Evolutionary conservation across 2,329 filamentous ascomycete species (phyloP).

Genomic region (Metarhizium brunneum): DNA sequence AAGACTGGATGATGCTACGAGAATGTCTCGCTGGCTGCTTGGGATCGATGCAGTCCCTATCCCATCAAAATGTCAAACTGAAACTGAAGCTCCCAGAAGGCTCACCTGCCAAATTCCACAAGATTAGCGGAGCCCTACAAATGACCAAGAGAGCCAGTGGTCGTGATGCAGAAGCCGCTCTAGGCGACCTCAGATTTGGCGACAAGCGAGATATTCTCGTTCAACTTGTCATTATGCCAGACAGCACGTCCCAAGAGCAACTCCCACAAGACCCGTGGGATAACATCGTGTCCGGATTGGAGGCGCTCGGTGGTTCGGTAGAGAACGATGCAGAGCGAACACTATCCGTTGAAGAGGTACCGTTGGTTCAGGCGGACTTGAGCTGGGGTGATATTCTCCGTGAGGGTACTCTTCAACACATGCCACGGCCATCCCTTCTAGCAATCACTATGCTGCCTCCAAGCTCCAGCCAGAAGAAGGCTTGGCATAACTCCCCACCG

Average conservation of each 20-base stretch:
- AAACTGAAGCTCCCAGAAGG: conserved; percentile 91
- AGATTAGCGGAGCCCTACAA: conserved; percentile 92
- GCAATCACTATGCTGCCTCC: conserved; percentile 93
- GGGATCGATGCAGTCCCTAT: conserved; percentile 82
- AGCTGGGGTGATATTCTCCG: conserved; percentile 88
- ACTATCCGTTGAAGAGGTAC: conserved; percentile 85
- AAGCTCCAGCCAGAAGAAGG: conserved; percentile 50
- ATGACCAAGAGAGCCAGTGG: conserved; percentile 95
- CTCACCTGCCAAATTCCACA: conserved; percentile 95
- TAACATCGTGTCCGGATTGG: conserved; percentile 88
- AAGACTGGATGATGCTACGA: conserved; percentile 99
- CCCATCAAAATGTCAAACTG: conserved; percentile 97
- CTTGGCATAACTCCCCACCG: conserved; percentile 59
- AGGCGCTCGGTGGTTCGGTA: conserved; percentile 79
- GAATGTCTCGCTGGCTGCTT: conserved; percentile 92
- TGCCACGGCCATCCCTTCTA: conserved; percentile 80
- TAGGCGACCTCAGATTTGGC: conserved; percentile 89
- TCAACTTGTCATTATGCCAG: conserved; percentile 84
- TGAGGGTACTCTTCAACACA: conserved; percentile 76
- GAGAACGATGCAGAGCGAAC: conserved; percentile 80
- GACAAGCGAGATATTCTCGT: conserved; percentile 92
- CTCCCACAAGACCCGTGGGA: conserved; percentile 94
- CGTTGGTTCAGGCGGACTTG: conserved; percentile 88
- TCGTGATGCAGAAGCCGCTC: conserved; percentile 81
- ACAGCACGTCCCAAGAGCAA: conserved; percentile 72